Base-by-base conservation (phyloP, 805 yeast genomes). In the Ogataea nakhonphanomensis region DNA sequence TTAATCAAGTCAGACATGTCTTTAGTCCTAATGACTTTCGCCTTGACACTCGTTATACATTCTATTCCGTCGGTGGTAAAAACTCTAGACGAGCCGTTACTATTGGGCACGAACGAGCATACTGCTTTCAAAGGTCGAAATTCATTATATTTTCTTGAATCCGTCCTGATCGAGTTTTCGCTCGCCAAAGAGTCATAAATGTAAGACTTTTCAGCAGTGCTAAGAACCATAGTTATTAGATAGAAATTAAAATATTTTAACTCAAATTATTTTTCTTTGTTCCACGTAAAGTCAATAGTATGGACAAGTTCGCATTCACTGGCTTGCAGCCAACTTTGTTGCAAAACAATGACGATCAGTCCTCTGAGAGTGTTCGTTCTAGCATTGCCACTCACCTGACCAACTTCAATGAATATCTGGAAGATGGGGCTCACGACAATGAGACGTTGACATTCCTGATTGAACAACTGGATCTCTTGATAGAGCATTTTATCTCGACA, bases 51-150 rank as follows among this genome's bases (percentile, higher is more conserved):
- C 5, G 88, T 91, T 25, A 93, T 82, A 53, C 96, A 88, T 63
- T 93, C 98, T 46, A 88, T 78, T 15, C 99, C 98, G 61, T 91
- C 98, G 35, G 84, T 74, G 25, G 88, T 74, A 48, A 89, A 74
- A 13, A 91, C 77, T 65, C 95, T 74, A 0, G 97, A 84, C 2
- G 97, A 89, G 10, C 99, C 99, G 64, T 91, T 87, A 3, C 96
- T 84, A 37, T 81, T 77, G 0, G 95, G 93, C 44, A 93, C 69
- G 53, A 91, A 84, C 35, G 82, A 82, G 7, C 86, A 79, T 10
- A 78, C 79, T 3, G 95, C 85, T 55, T 88, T 95, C 33, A 93
- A 63, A 0, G 97, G 96, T 49, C 97, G 73, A 56, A 85, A 84
- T 60, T 89, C 96, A 43, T 73, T 67, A 10, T 69, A 69, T 7